Percentiles rank a stretch among this genome's conserved stretches.
Evolutionary conservation across 192 early-diverging fungal genomes (phyloP).

Genomic region (Coemansia sp.): DNA sequence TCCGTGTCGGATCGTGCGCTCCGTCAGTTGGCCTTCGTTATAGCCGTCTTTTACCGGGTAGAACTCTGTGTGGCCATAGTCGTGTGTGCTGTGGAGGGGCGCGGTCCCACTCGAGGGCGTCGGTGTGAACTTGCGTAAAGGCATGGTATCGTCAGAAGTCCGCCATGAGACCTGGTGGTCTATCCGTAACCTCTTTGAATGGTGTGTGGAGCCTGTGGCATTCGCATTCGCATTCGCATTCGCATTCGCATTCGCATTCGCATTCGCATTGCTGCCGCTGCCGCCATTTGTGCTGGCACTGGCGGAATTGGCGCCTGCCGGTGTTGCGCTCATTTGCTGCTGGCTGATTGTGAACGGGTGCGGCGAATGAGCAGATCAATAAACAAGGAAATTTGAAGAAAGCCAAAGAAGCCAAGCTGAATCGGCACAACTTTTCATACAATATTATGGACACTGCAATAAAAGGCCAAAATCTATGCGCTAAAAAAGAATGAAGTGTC

Average conservation of each 20-base stretch:
- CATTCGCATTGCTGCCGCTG: slow-evolving; percentile 2
- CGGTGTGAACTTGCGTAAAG: slow-evolving; percentile 47
- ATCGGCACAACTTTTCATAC: too few species aligned
- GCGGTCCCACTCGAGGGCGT: slow-evolving; percentile 32
- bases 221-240: background rate
- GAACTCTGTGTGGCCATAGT: slow-evolving; percentile 53
- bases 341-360: too few species aligned
- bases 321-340: slow-evolving; percentile 30
- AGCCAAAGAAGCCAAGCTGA: too few species aligned
- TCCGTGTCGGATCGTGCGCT: slow-evolving; percentile 66
- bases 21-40: slow-evolving; percentile 58
- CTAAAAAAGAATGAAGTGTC: too few species aligned
- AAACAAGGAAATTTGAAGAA: too few species aligned
- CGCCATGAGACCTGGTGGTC: slow-evolving; percentile 21
- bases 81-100: slow-evolving; percentile 29
- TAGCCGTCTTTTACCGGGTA: slow-evolving; percentile 56
- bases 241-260: background rate
- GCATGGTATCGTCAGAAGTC: slow-evolving; percentile 23
- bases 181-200: slow-evolving; percentile 17
- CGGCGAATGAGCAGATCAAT: too few species aligned
- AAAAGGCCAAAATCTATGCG: too few species aligned
- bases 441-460: too few species aligned
- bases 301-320: slow-evolving; percentile 8
- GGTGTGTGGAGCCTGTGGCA: background rate
- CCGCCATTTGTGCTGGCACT: slow-evolving; percentile 3